Percentiles rank a stretch among this genome's conserved stretches.
Conservation (phyloP, 768 basidiomycete species). For the Tulasnella sp. region DNA sequence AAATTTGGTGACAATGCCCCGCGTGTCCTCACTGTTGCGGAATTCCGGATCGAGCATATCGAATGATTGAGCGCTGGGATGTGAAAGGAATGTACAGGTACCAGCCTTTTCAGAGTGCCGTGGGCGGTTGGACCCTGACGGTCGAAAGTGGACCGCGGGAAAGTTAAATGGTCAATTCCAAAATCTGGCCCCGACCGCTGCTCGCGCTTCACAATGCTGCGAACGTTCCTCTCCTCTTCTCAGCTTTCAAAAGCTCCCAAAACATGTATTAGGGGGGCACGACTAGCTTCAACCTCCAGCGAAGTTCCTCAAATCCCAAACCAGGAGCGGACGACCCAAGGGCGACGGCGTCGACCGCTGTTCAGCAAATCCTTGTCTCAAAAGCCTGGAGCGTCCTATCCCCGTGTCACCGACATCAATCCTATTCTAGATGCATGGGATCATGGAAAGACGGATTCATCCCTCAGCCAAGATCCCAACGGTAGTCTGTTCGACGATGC, state of each 20-base stretch:
- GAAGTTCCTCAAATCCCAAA: neutral
- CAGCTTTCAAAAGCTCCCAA: neutral
- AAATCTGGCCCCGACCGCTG: slow-evolving; percentile 7
- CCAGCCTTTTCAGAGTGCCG: too few relatives aligned
- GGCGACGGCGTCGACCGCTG: neutral
- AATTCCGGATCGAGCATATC: too few relatives aligned
- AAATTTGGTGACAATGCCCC: neutral
- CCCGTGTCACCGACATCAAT: neutral
- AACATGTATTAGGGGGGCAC: neutral
- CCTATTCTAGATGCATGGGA: slow-evolving; percentile 14
- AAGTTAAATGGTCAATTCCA: neutral
- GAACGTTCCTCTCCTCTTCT: neutral
- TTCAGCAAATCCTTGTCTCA: neutral
- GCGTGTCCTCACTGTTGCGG: too few relatives aligned
- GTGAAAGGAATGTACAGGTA: too few relatives aligned
- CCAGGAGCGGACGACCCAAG: neutral
- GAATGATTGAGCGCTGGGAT: too few relatives aligned
- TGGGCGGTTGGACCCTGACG: neutral
- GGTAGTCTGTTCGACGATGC: neutral
- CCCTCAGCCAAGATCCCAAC: neutral
- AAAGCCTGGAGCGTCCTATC: neutral
- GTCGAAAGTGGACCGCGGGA: neutral
- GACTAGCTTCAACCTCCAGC: neutral
- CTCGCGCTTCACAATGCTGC: neutral
- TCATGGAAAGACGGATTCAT: neutral